Base-by-base conservation (phyloP, 768 basidiomycete species). In the Podaxis pistillaris region DNA sequence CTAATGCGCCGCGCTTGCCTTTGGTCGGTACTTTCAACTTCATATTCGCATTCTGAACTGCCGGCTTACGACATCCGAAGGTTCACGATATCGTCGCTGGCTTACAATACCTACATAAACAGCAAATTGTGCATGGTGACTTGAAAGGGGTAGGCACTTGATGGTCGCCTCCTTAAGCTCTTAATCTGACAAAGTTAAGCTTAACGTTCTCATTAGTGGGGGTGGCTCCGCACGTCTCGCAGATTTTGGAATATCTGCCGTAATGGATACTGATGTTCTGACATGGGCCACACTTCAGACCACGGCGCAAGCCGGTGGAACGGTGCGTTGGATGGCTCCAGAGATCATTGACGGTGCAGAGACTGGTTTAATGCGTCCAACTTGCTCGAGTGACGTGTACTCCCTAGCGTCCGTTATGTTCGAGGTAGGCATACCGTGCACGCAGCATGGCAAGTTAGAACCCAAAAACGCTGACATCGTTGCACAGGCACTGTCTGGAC, bases 401-500 rank as follows among this genome's bases (percentile, higher is more conserved):
- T 53, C 69, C 38, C 54, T 68, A 49, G 65, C 62, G 3, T 65
- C 62, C 53, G 62, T 65, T 3, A 64, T 59, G 36, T 68, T 63
- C 44, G 69, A 70, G 63, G 68, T 68, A 28, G 49, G 46, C 19
- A 0, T 13, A 12, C 3, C n/a, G 33, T 9, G 17, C 3, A 7
- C 0, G 6, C 22, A 37, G 5, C 47, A 6, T 12, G 19, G 11
- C 19, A 40, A 30, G 28, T 30, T 40, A 40, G 11, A 40, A 11
- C 24, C 6, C 22, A 19, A 7, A 5, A 38, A 19, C 33, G 8
- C 3, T 7, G 24, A 19, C 3, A 11, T 12, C 15, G 22, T 38
- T 4, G 36, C 13, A 40, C 7, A 69, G 67, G 61, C 70, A 6
- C 65, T 66, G n/a, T 67, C 69, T 2, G 69, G 65, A 17, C 56